phyloP scores from a whole-genome alignment of 208 protist genomes.

The Leishmania turanica region DNA sequence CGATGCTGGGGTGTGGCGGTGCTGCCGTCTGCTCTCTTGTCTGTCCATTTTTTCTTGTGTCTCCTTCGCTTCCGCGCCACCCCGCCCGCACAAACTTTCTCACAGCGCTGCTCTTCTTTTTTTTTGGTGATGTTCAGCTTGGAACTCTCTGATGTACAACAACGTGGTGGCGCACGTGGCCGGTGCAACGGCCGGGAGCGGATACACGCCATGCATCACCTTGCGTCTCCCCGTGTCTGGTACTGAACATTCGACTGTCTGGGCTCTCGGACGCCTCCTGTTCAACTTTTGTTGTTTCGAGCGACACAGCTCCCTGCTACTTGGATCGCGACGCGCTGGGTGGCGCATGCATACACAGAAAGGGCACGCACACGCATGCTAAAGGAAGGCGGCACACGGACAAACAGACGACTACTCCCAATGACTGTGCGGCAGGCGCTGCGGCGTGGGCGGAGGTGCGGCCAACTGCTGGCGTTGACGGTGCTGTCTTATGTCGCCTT shows the following conservation, averaged over 20 bases:
- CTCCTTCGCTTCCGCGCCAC: background rate
- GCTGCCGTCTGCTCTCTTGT: background rate
- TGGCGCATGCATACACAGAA: background rate
- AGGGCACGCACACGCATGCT: background rate
- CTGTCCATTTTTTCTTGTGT: background rate
- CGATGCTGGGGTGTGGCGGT: background rate
- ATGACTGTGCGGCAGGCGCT: background rate
- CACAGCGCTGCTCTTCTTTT: background rate
- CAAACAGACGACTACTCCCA: too few species aligned
- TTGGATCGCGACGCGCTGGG: background rate
- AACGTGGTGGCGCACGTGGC: background rate
- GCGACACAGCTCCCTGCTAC: background rate
- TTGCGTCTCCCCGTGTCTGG: background rate
- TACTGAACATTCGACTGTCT: background rate
- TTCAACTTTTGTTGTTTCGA: background rate
- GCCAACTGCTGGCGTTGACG: background rate
- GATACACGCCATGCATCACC: background rate
- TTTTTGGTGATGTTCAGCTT: background rate
- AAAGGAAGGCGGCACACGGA: background rate
- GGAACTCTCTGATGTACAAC: slow-evolving; percentile 1
- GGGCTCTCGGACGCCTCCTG: background rate
- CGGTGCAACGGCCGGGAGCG: background rate
- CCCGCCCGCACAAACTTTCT: background rate
- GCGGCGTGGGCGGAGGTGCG: background rate
- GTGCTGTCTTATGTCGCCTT: background rate